Conservation (phyloP, 352 stramenopile genomes). For the Pythium plurisporium region DNA sequence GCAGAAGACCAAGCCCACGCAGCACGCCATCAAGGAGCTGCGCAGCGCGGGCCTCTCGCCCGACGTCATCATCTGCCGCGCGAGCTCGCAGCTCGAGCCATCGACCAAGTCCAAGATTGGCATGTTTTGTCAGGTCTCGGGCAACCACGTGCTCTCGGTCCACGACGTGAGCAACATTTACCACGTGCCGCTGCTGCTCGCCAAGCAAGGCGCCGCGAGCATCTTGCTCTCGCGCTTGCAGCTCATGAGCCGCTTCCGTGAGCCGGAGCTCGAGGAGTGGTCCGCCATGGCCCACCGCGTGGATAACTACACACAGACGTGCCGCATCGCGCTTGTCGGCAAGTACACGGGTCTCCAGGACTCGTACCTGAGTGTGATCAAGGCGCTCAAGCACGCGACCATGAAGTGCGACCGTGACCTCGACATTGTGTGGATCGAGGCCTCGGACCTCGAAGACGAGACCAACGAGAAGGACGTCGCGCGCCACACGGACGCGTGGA, state of each 20-base stretch:
- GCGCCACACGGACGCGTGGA: slow-evolving; percentile 87
- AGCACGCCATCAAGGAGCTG: slow-evolving; percentile 99
- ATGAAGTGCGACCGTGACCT: slow-evolving; percentile 93
- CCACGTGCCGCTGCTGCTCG: slow-evolving; percentile 97
- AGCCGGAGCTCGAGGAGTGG: slow-evolving; percentile 80
- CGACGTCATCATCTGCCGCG: slow-evolving; percentile 97
- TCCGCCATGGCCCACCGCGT: slow-evolving; percentile 92
- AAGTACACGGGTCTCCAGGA: slow-evolving; percentile 99
- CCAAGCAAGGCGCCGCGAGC: slow-evolving; percentile 94
- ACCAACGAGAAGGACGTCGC: slow-evolving; percentile 67
- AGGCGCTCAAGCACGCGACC: slow-evolving; percentile 93
- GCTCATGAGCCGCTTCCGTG: slow-evolving; percentile 83
- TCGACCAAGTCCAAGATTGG: slow-evolving; percentile 96
- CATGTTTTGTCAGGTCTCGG: slow-evolving; percentile 98
- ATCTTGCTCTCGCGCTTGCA: slow-evolving; percentile 92
- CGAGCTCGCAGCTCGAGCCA: slow-evolving; percentile 88
- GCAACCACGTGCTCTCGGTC: slow-evolving; percentile 94
- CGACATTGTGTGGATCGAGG: slow-evolving; percentile 98
- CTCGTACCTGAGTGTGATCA: slow-evolving; percentile 99
- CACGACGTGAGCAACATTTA: slow-evolving; percentile 99
- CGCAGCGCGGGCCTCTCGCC: slow-evolving; percentile 93
- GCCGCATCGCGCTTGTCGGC: slow-evolving; percentile 97
- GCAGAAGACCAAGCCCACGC: slow-evolving; percentile 99
- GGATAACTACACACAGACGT: slow-evolving; percentile 87
- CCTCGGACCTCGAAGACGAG: slow-evolving; percentile 90